phyloP scores from a whole-genome alignment of 2,329 filamentous ascomycete species.

The Tolypocladium album region DNA sequence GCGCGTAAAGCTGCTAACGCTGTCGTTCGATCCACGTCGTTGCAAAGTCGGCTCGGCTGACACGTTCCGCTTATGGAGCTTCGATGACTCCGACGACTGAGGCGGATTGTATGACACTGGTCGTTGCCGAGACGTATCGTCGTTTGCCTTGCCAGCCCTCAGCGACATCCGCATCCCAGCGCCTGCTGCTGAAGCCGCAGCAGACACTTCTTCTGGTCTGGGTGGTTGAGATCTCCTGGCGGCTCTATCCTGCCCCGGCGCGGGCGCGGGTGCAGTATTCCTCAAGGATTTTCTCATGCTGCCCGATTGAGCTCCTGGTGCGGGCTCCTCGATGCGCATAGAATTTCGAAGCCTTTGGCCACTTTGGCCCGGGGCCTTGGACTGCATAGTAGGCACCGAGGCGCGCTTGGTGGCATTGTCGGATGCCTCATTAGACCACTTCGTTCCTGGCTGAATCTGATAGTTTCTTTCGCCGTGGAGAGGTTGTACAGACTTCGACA shows the following conservation, averaged over 20 bases:
- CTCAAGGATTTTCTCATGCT: constrained; percentile 24
- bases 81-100: constrained; percentile 5
- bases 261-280: constrained; percentile 4
- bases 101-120: constrained; percentile 19
- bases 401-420: constrained; percentile 3
- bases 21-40: constrained; percentile 52
- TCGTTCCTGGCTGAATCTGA: constrained; percentile 26
- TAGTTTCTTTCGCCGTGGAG: constrained; percentile 19
- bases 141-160: constrained; percentile 7
- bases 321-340: constrained; percentile 26
- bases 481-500: constrained; percentile 2
- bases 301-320: constrained; percentile 5
- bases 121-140: constrained; percentile 4
- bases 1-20: constrained; percentile 76
- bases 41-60: constrained; percentile 26
- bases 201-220: neutral
- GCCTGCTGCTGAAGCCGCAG: constrained; percentile 1
- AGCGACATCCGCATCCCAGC: constrained; percentile 13
- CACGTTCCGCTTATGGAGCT: constrained; percentile 11
- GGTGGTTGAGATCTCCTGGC: neutral
- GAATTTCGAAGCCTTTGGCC: constrained; percentile 33
- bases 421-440: constrained; percentile 12
- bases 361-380: neutral
- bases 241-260: constrained; percentile 2
- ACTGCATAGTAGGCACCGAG: neutral